Evolutionary conservation across 441 rosid genomes (phyloP).

Genomic region (Macaranga tanarius): DNA sequence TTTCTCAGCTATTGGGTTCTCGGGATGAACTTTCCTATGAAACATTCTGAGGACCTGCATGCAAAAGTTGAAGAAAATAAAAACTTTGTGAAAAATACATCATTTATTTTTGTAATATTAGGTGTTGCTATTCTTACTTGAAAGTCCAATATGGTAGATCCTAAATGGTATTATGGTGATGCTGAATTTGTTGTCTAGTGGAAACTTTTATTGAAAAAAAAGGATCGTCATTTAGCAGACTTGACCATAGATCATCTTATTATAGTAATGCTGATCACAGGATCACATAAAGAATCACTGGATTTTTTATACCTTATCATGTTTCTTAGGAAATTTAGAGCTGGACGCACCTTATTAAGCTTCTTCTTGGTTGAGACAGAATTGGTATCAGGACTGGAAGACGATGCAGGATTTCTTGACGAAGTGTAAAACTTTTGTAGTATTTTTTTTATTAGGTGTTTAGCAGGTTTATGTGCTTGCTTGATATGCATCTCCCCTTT

Average conservation of each 20-base stretch:
- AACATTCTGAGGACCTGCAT: conserved; percentile 69
- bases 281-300: not conserved
- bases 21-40: conserved; percentile 78
- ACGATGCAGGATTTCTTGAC: conserved; percentile 31
- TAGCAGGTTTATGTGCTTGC: conserved; percentile 50
- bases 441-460: conserved; percentile 57
- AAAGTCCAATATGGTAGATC: not conserved
- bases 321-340: conserved; percentile 15
- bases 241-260: not conserved
- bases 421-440: conserved; percentile 52
- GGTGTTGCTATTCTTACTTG: not conserved
- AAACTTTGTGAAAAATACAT: not conserved
- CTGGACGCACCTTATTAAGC: conserved; percentile 54
- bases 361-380: conserved; percentile 52
- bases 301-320: not conserved
- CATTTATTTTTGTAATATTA: not conserved
- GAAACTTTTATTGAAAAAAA: not conserved
- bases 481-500: conserved; percentile 43
- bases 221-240: not conserved
- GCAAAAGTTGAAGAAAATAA: conserved; percentile 26
- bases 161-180: not conserved
- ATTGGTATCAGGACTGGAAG: conserved; percentile 31
- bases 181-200: not conserved
- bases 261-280: not conserved
- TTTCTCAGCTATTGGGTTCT: conserved; percentile 40